Conservation (phyloP, 495 filamentous ascomycete genomes). For the Penicillium tannophilum region DNA sequence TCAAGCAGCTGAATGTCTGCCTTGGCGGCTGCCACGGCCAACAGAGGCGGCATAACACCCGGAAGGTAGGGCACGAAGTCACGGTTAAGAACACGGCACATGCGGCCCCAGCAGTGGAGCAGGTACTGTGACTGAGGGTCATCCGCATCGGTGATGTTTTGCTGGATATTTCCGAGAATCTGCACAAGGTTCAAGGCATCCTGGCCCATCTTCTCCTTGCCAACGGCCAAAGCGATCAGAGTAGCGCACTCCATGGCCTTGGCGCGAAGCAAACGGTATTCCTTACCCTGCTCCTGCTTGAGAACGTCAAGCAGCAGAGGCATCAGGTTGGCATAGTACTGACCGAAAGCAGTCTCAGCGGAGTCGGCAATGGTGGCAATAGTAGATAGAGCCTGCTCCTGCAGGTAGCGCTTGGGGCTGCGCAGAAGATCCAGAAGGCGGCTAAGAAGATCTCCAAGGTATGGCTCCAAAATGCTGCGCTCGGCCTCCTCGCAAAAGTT, state of each 20-base stretch:
- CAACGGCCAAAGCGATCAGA: conserved; percentile 92
- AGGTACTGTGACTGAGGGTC: conserved; percentile 97
- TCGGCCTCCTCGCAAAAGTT: conserved; percentile 99
- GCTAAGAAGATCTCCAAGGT: conserved; percentile 82
- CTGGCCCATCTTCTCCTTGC: conserved; percentile 83
- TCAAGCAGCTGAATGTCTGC: conserved; percentile 97
- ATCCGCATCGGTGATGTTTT: conserved; percentile 85
- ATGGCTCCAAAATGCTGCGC: conserved; percentile 87
- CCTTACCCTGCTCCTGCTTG: conserved; percentile 85
- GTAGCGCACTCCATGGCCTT: conserved; percentile 99
- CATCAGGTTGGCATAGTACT: conserved; percentile 96
- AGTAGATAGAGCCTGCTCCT: conserved; percentile 96
- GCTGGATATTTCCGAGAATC: conserved; percentile 82
- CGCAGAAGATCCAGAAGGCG: conserved; percentile 83
- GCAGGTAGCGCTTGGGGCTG: conserved; percentile 91
- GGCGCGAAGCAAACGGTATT: conserved; percentile 84
- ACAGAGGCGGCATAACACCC: conserved; percentile 91
- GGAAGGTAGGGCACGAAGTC: conserved; percentile 92
- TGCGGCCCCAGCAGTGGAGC: conserved; percentile 98
- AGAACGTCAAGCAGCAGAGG: conserved; percentile 89
- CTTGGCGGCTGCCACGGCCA: conserved; percentile 90
- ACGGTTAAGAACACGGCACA: conserved; percentile 89
- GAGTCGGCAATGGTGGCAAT: conserved; percentile 99
- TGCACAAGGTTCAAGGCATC: conserved; percentile 87
- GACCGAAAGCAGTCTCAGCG: conserved; percentile 90